Conservation (phyloP, 495 filamentous ascomycete species). For the Daldinia vernicosa region DNA sequence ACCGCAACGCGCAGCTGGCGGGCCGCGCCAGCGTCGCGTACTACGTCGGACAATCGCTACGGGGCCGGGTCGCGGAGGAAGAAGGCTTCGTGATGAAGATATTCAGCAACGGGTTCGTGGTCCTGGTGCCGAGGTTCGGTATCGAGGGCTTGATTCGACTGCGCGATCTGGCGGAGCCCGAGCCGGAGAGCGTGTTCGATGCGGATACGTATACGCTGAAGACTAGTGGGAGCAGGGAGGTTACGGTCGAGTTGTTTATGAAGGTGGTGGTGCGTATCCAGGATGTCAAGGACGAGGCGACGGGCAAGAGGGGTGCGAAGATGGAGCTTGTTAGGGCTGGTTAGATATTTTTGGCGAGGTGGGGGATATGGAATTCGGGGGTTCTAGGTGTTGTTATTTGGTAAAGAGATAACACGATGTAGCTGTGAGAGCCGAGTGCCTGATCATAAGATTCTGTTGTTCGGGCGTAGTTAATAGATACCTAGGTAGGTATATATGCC, state of each 20-base stretch:
- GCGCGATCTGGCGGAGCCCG: constrained; percentile 78
- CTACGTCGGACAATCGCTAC: constrained; percentile 95
- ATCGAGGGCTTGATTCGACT: constrained; percentile 91
- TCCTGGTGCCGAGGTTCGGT: constrained; percentile 93
- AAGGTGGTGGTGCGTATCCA: constrained; percentile 87
- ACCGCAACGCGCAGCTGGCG: constrained; percentile 95
- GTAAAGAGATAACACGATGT: too few species aligned
- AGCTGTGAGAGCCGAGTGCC: too few species aligned
- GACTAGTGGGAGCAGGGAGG: constrained; percentile 61
- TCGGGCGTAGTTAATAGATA: too few species aligned
- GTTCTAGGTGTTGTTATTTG: not conserved
- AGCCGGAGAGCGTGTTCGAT: constrained; percentile 82
- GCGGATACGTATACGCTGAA: constrained; percentile 80
- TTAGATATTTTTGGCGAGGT: constrained; percentile 4
- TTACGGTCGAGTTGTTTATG: constrained; percentile 82
- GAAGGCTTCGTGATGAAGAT: constrained; percentile 97
- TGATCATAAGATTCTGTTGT: too few species aligned
- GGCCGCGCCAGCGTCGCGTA: constrained; percentile 93
- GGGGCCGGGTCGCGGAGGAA: constrained; percentile 81
- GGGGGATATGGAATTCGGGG: not conserved
- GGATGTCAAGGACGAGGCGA: constrained; percentile 90
- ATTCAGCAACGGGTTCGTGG: constrained; percentile 95
- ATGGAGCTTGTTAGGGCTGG: constrained; percentile 65
- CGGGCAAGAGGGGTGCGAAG: constrained; percentile 89
- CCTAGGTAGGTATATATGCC: too few species aligned